Conservation (phyloP, 2,329 filamentous ascomycete species). For the Phyllosticta citriasiana region DNA sequence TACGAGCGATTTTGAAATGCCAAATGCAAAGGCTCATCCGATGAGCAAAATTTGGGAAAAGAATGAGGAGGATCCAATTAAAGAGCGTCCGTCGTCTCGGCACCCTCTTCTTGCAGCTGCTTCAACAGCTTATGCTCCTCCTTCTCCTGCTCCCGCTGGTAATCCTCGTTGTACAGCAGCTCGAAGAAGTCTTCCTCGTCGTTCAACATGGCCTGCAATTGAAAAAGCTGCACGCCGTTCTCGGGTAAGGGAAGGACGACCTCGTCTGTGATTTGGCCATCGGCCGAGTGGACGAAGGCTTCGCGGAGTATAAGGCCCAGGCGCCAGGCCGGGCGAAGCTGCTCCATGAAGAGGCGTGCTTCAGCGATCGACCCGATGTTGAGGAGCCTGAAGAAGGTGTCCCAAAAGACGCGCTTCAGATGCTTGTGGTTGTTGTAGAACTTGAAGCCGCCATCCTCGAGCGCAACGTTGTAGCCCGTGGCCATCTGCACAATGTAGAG, state of each 20-base stretch:
- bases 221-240: not conserved
- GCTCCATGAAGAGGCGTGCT: not conserved
- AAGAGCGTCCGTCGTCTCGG: too few relatives aligned
- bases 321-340: not conserved
- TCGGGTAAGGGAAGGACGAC: not conserved
- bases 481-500: not conserved
- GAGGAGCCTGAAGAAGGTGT: not conserved
- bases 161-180: not conserved
- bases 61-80: too few relatives aligned
- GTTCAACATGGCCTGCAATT: not conserved
- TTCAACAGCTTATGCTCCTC: not conserved
- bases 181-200: not conserved
- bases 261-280: not conserved
- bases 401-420: not conserved
- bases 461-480: not conserved
- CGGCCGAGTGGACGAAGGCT: not conserved
- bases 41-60: too few relatives aligned
- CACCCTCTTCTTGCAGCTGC: not conserved
- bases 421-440: not conserved
- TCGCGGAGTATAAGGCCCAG: not conserved
- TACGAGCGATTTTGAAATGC: too few relatives aligned
- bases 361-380: not conserved
- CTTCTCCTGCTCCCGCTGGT: not conserved
- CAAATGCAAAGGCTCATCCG: too few relatives aligned
- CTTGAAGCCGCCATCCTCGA: not conserved